A percentile compares a stretch with the other conserved stretches of the same genome.
These are phyloP conservation scores for Aspergillus nanangensis DNA, from an alignment of 495 filamentous ascomycete species.

Conservation along the genomic window DNA sequence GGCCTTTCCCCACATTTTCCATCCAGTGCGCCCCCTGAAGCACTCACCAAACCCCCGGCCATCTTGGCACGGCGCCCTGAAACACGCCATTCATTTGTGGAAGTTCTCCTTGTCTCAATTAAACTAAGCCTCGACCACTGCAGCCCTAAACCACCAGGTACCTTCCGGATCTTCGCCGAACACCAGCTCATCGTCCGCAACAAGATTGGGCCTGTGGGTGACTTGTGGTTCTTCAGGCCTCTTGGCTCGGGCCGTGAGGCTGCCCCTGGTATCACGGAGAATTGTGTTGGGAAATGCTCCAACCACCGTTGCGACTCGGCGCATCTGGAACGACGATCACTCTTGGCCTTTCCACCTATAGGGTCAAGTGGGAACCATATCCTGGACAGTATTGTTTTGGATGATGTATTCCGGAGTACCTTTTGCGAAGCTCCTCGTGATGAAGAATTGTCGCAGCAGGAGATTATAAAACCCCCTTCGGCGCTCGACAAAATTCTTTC, in stretches of 20 bases:
- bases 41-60: background rate
- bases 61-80: constrained; percentile 12
- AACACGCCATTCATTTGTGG: constrained; percentile 18
- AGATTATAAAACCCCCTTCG: constrained; percentile 8
- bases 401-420: too few species aligned
- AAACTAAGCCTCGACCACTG: background rate
- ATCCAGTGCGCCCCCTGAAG: background rate
- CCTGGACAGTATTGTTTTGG: too few species aligned
- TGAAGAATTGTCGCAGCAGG: background rate
- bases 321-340: constrained; percentile 8
- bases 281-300: background rate
- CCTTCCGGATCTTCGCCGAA: background rate
- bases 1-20: background rate
- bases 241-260: background rate
- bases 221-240: background rate
- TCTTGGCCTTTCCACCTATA: constrained; percentile 10
- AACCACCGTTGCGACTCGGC: background rate
- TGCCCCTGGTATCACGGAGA: background rate
- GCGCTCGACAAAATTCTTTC: background rate
- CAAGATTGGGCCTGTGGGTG: background rate
- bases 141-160: background rate
- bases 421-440: too few species aligned
- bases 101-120: constrained; percentile 16
- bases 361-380: too few species aligned
- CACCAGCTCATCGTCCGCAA: background rate